Conservation (phyloP, 228 moss, liverwort and hornwort genomes). For the Sphagnum fallax region DNA sequence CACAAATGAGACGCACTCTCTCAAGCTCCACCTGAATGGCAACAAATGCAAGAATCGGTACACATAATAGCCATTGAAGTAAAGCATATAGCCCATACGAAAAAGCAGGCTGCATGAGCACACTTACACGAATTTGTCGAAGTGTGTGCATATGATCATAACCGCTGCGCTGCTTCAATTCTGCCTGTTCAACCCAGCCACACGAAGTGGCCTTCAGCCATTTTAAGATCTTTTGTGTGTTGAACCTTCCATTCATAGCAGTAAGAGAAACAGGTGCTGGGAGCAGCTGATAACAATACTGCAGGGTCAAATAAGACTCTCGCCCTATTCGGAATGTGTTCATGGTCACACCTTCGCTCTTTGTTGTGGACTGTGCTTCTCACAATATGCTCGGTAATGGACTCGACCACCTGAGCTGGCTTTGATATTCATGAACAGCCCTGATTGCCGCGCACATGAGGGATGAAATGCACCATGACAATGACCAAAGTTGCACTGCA, state of each 20-base stretch:
- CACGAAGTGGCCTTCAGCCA: constrained; percentile 29
- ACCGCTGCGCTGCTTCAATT: constrained; percentile 56
- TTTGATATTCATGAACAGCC: constrained; percentile 55
- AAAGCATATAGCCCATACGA: neutral
- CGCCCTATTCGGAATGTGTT: neutral
- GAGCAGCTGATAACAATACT: constrained; percentile 2
- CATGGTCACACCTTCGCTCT: constrained; percentile 54
- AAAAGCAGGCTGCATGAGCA: neutral
- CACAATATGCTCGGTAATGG: constrained; percentile 66
- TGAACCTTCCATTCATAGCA: constrained; percentile 9
- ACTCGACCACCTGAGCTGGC: constrained; percentile 52
- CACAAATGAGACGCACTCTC: constrained; percentile 61
- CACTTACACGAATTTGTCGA: constrained; percentile 49
- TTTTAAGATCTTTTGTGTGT: neutral
- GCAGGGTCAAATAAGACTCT: too few relatives aligned
- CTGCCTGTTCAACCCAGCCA: constrained; percentile 72
- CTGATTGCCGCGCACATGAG: constrained; percentile 52
- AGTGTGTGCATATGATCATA: constrained; percentile 52
- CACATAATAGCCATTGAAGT: neutral
- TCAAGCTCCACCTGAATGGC: constrained; percentile 54
- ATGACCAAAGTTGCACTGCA: constrained; percentile 76
- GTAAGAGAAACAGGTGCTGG: constrained; percentile 30
- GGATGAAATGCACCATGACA: constrained; percentile 72
- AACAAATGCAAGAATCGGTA: constrained; percentile 7
- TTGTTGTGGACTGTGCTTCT: constrained; percentile 55